phyloP scores from a whole-genome alignment of 805 yeast species.

The Candida insectalens region DNA sequence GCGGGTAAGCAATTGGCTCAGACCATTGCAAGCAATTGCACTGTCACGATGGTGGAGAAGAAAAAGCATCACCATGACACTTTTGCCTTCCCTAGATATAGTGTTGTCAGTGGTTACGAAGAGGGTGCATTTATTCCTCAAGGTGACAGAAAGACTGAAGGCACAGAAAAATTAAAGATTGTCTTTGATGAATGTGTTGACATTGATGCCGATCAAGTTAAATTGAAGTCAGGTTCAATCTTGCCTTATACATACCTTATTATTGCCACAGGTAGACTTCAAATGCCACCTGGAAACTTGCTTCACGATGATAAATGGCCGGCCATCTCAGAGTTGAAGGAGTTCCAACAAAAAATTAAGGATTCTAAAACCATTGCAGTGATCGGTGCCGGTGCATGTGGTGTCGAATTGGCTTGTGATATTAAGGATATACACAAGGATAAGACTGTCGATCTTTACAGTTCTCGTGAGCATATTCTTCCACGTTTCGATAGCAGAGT shows the following conservation, averaged over 20 bases:
- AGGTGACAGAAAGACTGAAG: background rate
- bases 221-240: background rate
- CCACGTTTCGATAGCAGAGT: background rate
- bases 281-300: slow-evolving; percentile 1
- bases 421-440: slow-evolving; percentile 28
- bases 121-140: slow-evolving; percentile 1
- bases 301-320: slow-evolving; percentile 26
- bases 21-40: background rate
- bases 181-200: background rate
- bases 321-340: slow-evolving; percentile 33
- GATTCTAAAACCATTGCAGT: slow-evolving; percentile 30
- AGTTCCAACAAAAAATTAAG: slow-evolving; percentile 23
- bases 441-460: slow-evolving; percentile 2
- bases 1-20: background rate
- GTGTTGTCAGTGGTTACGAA: background rate
- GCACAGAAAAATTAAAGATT: background rate
- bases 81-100: slow-evolving; percentile 1
- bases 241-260: slow-evolving; percentile 1
- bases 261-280: slow-evolving; percentile 2
- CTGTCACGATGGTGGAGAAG: slow-evolving; percentile 1
- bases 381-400: slow-evolving; percentile 46
- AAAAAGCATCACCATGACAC: background rate
- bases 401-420: slow-evolving; percentile 42
- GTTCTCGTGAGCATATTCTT: slow-evolving; percentile 1
- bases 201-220: background rate